These are phyloP conservation scores for Macadamia integrifolia DNA, from an alignment of 164 flowering plant species.

Conservation along the genomic window DNA sequence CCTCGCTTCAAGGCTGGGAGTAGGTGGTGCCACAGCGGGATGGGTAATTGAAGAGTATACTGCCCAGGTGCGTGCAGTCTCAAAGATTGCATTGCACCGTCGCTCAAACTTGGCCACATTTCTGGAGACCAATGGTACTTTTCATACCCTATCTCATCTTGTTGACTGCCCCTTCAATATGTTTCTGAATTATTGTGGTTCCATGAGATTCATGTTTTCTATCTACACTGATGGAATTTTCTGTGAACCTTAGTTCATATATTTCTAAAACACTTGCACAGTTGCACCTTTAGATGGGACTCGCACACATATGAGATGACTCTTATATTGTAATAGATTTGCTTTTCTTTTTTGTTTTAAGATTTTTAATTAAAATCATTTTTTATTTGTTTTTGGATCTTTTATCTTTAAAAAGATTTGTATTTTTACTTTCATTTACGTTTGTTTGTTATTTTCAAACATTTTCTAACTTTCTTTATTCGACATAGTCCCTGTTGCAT, in stretches of 20 bases:
- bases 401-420: no score
- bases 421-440: no score
- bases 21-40: slow-evolving; percentile 61
- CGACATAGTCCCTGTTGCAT: no score
- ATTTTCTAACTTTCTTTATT: no score
- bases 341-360: no score
- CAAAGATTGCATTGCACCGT: slow-evolving; percentile 90
- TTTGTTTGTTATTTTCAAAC: no score
- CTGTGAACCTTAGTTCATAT: neutral
- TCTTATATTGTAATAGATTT: no score
- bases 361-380: no score
- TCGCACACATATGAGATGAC: no score
- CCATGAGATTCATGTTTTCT: no score
- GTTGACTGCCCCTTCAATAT: neutral
- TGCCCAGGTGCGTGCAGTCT: slow-evolving; percentile 90
- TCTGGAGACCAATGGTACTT: slow-evolving; percentile 79
- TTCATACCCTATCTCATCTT: neutral
- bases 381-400: no score
- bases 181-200: neutral
- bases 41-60: slow-evolving; percentile 92
- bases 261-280: neutral
- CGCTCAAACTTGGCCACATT: slow-evolving; percentile 76
- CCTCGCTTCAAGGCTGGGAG: slow-evolving; percentile 73
- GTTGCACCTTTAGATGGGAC: neutral
- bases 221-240: no score